These are phyloP conservation scores for Rhizoclosmatium globosum DNA, from an alignment of 192 early-diverging fungal genomes.

Conservation along the genomic window DNA sequence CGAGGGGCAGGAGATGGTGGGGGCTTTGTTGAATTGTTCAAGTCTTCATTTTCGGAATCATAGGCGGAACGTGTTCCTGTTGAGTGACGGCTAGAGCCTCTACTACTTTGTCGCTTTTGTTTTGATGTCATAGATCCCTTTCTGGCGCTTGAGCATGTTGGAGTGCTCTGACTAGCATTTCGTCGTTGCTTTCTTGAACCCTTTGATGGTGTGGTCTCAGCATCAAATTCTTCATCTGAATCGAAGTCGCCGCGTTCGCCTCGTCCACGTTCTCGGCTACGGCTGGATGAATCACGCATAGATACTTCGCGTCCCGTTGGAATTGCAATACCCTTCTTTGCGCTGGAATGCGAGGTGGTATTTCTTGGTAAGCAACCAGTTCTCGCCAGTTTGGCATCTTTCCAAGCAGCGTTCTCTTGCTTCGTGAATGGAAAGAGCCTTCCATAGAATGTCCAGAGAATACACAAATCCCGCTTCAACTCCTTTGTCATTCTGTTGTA, in stretches of 20 bases:
- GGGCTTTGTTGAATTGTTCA: background rate
- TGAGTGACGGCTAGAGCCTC: background rate
- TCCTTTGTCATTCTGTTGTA: conserved; percentile 19
- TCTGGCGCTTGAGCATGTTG: background rate
- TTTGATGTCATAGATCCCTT: background rate
- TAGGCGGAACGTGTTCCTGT: background rate
- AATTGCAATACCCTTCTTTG: too few species aligned
- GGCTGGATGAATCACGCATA: too few species aligned
- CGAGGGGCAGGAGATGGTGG: background rate
- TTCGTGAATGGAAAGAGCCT: conserved; percentile 39
- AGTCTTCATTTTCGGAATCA: background rate
- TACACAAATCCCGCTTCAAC: conserved; percentile 27
- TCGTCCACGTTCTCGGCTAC: too few species aligned
- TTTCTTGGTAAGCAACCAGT: background rate
- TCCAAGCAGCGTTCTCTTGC: conserved; percentile 36
- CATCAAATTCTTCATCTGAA: background rate
- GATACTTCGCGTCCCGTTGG: too few species aligned
- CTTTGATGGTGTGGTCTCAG: background rate
- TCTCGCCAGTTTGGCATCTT: background rate
- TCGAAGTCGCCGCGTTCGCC: background rate
- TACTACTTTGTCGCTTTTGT: background rate
- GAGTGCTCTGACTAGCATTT: background rate
- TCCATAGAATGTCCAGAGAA: conserved; percentile 32
- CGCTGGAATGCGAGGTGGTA: too few species aligned
- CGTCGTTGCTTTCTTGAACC: background rate